These are phyloP conservation scores for Sugiyamaella americana DNA, from an alignment of 805 yeast species.

Conservation along the genomic window DNA sequence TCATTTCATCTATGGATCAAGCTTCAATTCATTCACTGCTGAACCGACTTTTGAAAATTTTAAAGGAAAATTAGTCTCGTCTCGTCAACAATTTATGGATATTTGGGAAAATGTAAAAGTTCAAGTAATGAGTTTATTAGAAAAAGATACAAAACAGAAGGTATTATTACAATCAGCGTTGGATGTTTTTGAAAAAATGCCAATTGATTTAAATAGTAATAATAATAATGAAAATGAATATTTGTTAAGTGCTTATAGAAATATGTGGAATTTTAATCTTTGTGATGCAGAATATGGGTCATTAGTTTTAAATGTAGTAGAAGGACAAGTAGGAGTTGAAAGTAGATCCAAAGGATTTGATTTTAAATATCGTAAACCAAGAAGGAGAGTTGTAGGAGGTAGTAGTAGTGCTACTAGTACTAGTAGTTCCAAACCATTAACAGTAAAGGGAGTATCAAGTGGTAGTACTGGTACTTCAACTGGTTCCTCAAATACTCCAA, in stretches of 20 bases:
- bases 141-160: slow-evolving; percentile 39
- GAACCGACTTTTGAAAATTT: slow-evolving; percentile 58
- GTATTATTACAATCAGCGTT: slow-evolving; percentile 50
- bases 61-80: slow-evolving; percentile 54
- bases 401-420: not conserved
- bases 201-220: slow-evolving; percentile 13
- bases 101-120: slow-evolving; percentile 56
- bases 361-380: slow-evolving; percentile 42
- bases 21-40: slow-evolving; percentile 61
- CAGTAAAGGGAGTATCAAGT: too few species aligned
- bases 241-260: slow-evolving; percentile 59
- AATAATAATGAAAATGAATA: slow-evolving; percentile 35
- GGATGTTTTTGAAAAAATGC: slow-evolving; percentile 53
- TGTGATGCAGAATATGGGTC: slow-evolving; percentile 54
- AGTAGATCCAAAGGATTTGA: slow-evolving; percentile 57
- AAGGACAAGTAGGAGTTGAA: slow-evolving; percentile 48
- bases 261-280: slow-evolving; percentile 71
- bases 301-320: slow-evolving; percentile 39
- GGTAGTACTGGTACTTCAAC: not conserved
- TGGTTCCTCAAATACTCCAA: slow-evolving; percentile 1
- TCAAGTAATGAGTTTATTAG: slow-evolving; percentile 41
- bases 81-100: slow-evolving; percentile 55
- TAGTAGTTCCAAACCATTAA: not conserved
- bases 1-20: slow-evolving; percentile 63
- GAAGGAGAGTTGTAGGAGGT: slow-evolving; percentile 5